Conservation (phyloP, 2,329 filamentous ascomycete species). For the Zymoseptoria passerinii region DNA sequence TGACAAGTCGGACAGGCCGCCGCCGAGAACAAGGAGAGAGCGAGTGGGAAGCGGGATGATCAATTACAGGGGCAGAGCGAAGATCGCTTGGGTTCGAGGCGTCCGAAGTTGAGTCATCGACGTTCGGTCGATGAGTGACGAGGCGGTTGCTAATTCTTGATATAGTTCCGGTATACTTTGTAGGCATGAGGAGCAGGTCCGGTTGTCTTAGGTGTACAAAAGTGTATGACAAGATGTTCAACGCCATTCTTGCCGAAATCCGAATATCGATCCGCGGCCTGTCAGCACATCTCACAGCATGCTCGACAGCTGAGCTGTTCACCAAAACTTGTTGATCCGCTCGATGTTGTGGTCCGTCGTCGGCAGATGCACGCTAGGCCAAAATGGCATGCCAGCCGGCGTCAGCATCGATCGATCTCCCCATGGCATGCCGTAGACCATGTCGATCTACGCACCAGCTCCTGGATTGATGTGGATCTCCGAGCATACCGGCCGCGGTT, state of each 20-base stretch:
- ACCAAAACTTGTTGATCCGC: too few species aligned
- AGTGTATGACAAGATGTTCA: neutral
- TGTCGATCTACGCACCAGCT: too few species aligned
- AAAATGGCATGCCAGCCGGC: too few species aligned
- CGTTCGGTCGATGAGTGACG: neutral
- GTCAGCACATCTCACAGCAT: neutral
- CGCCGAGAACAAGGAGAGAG: conserved; percentile 1
- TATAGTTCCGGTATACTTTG: neutral
- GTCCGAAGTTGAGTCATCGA: conserved; percentile 35
- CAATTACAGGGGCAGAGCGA: conserved; percentile 28
- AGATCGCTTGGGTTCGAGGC: conserved; percentile 32
- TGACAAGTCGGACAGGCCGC: conserved; percentile 11
- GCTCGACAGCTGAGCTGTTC: neutral
- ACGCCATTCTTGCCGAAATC: neutral
- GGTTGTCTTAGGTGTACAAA: neutral
- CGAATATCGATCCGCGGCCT: neutral
- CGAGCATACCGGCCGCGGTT: too few species aligned
- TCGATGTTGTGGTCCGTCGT: too few species aligned
- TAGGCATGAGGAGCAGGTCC: neutral
- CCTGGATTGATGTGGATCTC: too few species aligned
- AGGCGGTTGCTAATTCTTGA: neutral
- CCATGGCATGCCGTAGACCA: too few species aligned
- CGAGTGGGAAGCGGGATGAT: conserved; percentile 17
- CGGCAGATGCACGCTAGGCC: neutral
- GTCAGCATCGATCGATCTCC: too few species aligned